Evolutionary conservation across 192 early-diverging fungal species (phyloP), one percentile per base, ranked within the genome.

Genomic region (Oehlia diaphana): DNA sequence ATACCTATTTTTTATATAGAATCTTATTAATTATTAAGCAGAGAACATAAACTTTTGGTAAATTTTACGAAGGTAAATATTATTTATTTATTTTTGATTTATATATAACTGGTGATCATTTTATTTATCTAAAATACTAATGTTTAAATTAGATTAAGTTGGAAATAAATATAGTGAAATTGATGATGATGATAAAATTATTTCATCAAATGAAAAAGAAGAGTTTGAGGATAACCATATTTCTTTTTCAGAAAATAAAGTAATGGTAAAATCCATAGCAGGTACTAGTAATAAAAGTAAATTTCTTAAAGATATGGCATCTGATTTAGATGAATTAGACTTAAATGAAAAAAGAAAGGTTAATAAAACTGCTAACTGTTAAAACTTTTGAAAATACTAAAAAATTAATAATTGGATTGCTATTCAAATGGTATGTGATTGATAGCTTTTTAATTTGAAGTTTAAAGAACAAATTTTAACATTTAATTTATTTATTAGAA

Each of bases 331-430:
- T 74, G 84, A 87, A 49, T 88, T 88, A 26, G 85, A 85, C 12
- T 93, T 94, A 7, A 93, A 92, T 35, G 94, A 92, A 37, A 86
- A 83, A 87, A 89, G 92, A n/a, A n/a, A n/a, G 37, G 87, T 91
- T 62, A 92, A 96, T 19, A 92, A 92, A 81, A 94, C 91, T 44
- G 90, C 89, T 80, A 94, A 93, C 90, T 64, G 87, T 91, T 66
- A 89, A 89, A 76, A 82, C 87, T 7, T 87, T 96, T 65, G 86
- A 92, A 63, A 94, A 93, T 80, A 90, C 90, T 4, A 82, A 89
- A 82, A 83, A 95, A 26, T 93, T 75, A 93, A 95, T 83, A 94
- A 97, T 84, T 99, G 96, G 96, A 91, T 90, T 65, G 84, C 87
- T 58, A 92, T 94, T 74, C 86, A 90, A 70, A 87, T 81, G 94